A percentile compares a stretch with the other conserved stretches of the same genome.
Evolutionary conservation across 306 rosid genomes (phyloP).

Genomic region (Gastrolobium villosum): DNA sequence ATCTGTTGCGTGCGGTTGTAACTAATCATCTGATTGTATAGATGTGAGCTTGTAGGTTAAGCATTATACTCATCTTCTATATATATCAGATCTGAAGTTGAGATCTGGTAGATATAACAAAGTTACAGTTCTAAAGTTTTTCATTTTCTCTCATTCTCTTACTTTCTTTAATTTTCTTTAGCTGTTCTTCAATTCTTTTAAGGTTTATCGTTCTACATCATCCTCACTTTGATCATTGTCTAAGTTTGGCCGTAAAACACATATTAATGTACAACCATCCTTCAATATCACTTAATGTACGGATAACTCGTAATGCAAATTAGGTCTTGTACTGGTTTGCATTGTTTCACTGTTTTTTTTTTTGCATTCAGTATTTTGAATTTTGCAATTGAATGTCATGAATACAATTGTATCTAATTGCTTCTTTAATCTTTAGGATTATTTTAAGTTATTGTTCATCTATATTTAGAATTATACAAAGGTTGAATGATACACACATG

Average conservation of each 20-base stretch:
- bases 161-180: too few relatives aligned
- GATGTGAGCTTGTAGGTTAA: too few relatives aligned
- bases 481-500: neutral
- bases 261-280: slow-evolving; percentile 1
- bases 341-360: slow-evolving; percentile 12
- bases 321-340: slow-evolving; percentile 17
- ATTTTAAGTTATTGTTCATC: slow-evolving; percentile 1
- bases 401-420: neutral
- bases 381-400: neutral
- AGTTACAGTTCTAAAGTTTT: too few relatives aligned
- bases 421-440: slow-evolving; percentile 4
- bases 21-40: too few relatives aligned
- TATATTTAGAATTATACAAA: neutral
- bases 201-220: neutral
- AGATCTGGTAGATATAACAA: too few relatives aligned
- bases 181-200: too few relatives aligned
- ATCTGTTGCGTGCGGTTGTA: too few relatives aligned
- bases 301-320: neutral
- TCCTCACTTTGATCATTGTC: neutral
- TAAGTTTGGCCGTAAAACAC: slow-evolving; percentile 9
- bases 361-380: neutral
- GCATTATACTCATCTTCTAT: too few relatives aligned
- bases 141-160: too few relatives aligned
- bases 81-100: too few relatives aligned
- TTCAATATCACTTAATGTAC: slow-evolving; percentile 1